Evolutionary conservation across 495 filamentous ascomycete species (phyloP).

Genomic region (Jackrogersella multiformis): DNA sequence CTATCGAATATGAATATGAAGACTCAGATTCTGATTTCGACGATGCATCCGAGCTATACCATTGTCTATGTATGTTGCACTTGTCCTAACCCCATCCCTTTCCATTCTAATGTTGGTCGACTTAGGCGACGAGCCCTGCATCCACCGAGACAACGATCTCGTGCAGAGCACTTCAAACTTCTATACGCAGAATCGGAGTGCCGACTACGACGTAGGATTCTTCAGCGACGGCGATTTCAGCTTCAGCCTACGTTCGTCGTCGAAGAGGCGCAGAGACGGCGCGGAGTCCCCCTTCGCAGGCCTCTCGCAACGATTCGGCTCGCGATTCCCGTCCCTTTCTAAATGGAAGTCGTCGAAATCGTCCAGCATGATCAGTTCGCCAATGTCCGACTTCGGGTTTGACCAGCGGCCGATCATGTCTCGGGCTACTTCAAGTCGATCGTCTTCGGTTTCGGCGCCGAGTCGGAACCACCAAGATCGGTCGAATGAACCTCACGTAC

Average conservation of each 20-base stretch:
- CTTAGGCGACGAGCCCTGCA: constrained; percentile 57
- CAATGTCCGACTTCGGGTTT: constrained; percentile 58
- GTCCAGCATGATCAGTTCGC: constrained; percentile 55
- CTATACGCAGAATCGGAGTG: constrained; percentile 42
- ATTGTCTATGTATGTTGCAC: constrained; percentile 62
- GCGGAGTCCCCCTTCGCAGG: constrained; percentile 70
- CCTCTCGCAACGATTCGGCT: constrained; percentile 72
- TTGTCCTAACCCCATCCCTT: not conserved
- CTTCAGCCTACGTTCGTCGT: constrained; percentile 53
- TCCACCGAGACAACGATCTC: constrained; percentile 50
- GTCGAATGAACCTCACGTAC: constrained; percentile 63
- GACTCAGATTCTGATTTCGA: constrained; percentile 57
- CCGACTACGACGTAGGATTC: constrained; percentile 69
- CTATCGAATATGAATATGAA: constrained; percentile 63
- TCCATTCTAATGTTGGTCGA: constrained; percentile 15
- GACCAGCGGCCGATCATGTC: constrained; percentile 54
- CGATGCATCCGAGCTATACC: constrained; percentile 53
- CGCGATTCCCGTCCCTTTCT: constrained; percentile 76
- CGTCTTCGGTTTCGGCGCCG: constrained; percentile 73
- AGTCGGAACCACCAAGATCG: constrained; percentile 58
- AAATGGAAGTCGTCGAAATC: constrained; percentile 69
- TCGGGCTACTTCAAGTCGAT: constrained; percentile 67
- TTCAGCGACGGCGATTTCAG: constrained; percentile 68
- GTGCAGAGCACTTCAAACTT: constrained; percentile 52
- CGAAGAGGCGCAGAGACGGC: constrained; percentile 67